Base-by-base conservation (phyloP, 345 rosid species). In the Excoecaria agallocha region DNA sequence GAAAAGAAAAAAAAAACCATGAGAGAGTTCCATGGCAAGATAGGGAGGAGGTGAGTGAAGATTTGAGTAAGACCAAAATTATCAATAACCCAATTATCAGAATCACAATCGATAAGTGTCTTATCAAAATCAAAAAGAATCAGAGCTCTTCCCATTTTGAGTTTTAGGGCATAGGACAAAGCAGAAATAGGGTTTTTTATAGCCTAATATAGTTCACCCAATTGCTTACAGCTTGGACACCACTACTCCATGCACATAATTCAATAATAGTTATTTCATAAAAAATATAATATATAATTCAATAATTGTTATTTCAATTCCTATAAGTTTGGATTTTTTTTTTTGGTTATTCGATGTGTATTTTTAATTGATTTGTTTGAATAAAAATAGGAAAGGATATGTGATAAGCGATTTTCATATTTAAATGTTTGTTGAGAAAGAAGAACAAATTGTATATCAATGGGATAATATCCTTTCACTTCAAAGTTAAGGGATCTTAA, bases 51-150 rank as follows among this genome's bases (percentile, higher is more conserved):
- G 38, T 60, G 63, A n/a, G 15, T 30, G 69, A 76, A 81, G 19
- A 60, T 39, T 24, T 64, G 75, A n/a, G 12, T 50, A 54, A 58
- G 38, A 45, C 80, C 78, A 13, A 77, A 57, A 37, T 77, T 25
- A 12, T 81, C 81, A 0, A 77, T 68, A 13, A 81, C 73, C 84
- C 84, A 81, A 6, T 77, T 63, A 59, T 77, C 84, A 25, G 69
- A 38, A 58, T 81, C 81, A 7, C 74, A 77, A 45, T 81, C 84
- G 51, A 77, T 57, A 19, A 81, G 75, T 12, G 84, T 81, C 71
- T 77, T 73, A 68, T 81, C 81, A 22, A 81, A 77, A 71, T 80
- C 83, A 67, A 80, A 80, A 68, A 80, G 80, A 58, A 56, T 63
- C 59, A 72, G 49, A 3, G 49, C 62, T 71, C 67, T 74, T 2